A percentile compares a stretch with the other conserved stretches of the same genome.
These are phyloP conservation scores for Rhazya stricta DNA, from an alignment of 257 asterid species.

Conservation along the genomic window DNA sequence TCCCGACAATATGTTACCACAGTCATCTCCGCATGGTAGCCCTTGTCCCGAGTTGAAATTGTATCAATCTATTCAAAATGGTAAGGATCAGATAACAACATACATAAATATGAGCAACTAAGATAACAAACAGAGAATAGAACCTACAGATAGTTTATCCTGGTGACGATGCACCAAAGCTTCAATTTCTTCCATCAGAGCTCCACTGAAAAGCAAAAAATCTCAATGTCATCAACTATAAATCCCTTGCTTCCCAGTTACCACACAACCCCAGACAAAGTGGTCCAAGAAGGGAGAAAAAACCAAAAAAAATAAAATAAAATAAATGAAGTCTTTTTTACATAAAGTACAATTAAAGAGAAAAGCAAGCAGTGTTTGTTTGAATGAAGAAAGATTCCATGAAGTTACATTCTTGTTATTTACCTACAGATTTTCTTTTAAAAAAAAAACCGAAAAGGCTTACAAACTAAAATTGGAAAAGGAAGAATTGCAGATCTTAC, in stretches of 20 bases:
- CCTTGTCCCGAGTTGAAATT: slow-evolving; percentile 59
- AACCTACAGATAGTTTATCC: slow-evolving; percentile 78
- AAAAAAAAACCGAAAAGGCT: not conserved
- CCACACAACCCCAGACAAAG: not conserved
- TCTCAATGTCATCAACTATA: slow-evolving; percentile 3
- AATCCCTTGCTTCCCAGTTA: not conserved
- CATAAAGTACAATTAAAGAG: not conserved
- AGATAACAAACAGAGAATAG: slow-evolving; percentile 3
- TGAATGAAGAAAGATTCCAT: not conserved
- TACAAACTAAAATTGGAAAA: not conserved
- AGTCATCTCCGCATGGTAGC: slow-evolving; percentile 65
- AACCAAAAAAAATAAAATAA: not conserved
- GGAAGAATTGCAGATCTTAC: not conserved
- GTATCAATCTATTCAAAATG: slow-evolving; percentile 56
- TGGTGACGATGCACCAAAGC: slow-evolving; percentile 88
- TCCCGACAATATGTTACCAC: slow-evolving; percentile 72
- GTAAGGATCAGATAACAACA: slow-evolving; percentile 1
- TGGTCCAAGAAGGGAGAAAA: not conserved
- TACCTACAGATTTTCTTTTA: not conserved
- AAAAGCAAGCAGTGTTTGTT: not conserved
- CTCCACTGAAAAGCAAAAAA: slow-evolving; percentile 51
- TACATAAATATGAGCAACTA: not conserved
- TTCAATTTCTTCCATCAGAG: slow-evolving; percentile 75
- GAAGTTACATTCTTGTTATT: not conserved
- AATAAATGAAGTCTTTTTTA: not conserved